Evolutionary conservation across 495 filamentous ascomycete species (phyloP), one percentile per base, ranked within the genome.

Genomic region (Penicillium pulvis): DNA sequence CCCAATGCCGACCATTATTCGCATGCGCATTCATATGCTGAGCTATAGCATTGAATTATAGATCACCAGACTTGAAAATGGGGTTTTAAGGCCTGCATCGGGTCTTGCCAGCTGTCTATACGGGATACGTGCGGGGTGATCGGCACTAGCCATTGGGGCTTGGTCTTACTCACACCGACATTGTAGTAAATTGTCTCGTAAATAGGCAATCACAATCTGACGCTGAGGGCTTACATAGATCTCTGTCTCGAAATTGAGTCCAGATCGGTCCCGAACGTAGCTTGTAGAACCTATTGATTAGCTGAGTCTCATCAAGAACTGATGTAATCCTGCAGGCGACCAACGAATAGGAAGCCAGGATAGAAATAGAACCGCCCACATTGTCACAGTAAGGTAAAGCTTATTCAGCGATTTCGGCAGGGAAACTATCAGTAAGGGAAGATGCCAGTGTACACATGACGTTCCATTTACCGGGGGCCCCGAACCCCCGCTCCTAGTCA

Each of bases 291-390:
- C 26, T 17, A 19, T 14, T 24, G 50, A 52, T 52, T 20, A 39
- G 17, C 50, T 20, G 50, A n/a, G 19, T 41, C 33, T 24, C 16
- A 52, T 16, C 50, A 24, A 31, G 28, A 28, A 36, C 20, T 52
- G 50, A 52, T 52, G 50, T 52, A 36, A 52, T 52, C 33, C 19
- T 52, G 50, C 50, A 52, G 50, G 20, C 16, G 10, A 1, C 35
- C 33, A 10, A 39, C 50, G 30, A 52, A 52, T 52, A 5, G 20
- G 12, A 52, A 20, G 1, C 31, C 35, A 11, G 33, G 33, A 36
- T 33, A 7, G 35, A 52, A 41, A 41, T 41, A 41, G 39, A 41
- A 41, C 14, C 39, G 17, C 8, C 17, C 12, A 6, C 46, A 26
- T 4, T 12, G 28, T 23, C 6, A 28, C 28, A 28, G 28, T 4